These are phyloP conservation scores for Scopulariopsis brevicaulis DNA, from an alignment of 2,329 filamentous ascomycete genomes.

Conservation along the genomic window DNA sequence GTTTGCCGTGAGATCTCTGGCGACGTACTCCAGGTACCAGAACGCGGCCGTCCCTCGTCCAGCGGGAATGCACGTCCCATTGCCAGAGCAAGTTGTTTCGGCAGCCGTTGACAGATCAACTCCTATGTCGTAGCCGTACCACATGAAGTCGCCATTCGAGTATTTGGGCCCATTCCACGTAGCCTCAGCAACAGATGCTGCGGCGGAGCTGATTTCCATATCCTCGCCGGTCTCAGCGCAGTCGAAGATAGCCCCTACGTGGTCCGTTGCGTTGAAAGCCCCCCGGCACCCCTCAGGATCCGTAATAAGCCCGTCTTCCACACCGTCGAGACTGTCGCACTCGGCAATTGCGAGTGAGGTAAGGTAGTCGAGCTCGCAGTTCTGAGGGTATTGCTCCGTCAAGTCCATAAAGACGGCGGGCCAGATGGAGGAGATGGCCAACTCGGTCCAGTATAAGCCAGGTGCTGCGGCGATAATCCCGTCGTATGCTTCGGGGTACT, in stretches of 20 bases:
- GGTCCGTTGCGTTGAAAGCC: conserved; percentile 15
- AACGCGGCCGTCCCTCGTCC: neutral
- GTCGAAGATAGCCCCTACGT: no score
- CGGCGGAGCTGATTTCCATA: conserved; percentile 4
- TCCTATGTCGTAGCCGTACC: neutral
- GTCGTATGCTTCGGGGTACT: conserved; percentile 40
- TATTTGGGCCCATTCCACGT: conserved; percentile 8
- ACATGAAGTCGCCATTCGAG: neutral
- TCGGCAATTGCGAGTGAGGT: conserved; percentile 26
- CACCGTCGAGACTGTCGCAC: conserved; percentile 36
- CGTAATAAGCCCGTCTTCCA: conserved; percentile 32
- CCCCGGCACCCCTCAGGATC: conserved; percentile 25
- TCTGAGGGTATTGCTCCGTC: conserved; percentile 20
- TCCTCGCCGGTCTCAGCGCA: no score
- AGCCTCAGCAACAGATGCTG: conserved; percentile 9
- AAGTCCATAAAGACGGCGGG: conserved; percentile 13
- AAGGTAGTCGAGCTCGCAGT: conserved; percentile 27
- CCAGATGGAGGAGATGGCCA: conserved; percentile 10
- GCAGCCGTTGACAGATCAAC: neutral
- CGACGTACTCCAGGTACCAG: conserved; percentile 6
- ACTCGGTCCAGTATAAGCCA: conserved; percentile 25
- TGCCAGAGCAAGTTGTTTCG: neutral
- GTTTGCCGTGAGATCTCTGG: conserved; percentile 8
- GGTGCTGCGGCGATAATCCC: conserved; percentile 36
- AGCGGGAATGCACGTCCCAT: neutral